These are phyloP conservation scores for Schoenoplectus triqueter DNA, from an alignment of 202 grass and related monocot genomes.

Conservation along the genomic window DNA sequence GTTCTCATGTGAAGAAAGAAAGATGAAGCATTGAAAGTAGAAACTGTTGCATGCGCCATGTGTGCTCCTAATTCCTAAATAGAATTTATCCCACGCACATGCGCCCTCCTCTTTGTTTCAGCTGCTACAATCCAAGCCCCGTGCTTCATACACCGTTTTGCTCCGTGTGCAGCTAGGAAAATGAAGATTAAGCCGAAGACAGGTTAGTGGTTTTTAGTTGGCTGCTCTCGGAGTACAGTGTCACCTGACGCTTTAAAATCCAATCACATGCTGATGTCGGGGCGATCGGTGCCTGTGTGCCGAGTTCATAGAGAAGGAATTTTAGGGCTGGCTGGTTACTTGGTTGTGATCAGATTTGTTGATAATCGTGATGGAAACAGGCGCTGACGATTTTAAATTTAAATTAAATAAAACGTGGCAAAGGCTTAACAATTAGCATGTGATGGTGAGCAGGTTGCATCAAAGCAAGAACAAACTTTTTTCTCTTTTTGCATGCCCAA, in stretches of 20 bases:
- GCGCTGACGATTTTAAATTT: conserved; percentile 18
- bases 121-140: neutral
- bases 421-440: neutral
- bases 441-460: neutral
- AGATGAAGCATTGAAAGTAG: conserved; percentile 20
- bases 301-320: neutral
- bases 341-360: neutral
- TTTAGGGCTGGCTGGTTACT: too few species aligned
- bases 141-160: neutral
- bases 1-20: conserved; percentile 40
- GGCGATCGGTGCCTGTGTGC: neutral
- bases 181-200: neutral
- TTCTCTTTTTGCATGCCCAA: conserved; percentile 13
- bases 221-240: conserved; percentile 1
- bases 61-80: neutral
- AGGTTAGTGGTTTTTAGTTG: neutral
- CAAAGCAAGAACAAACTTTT: neutral
- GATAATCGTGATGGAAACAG: conserved; percentile 40
- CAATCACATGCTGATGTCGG: neutral
- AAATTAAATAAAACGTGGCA: conserved; percentile 19
- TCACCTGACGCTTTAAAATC: neutral
- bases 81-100: conserved; percentile 14
- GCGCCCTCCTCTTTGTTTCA: neutral
- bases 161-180: neutral
- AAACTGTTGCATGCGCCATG: conserved; percentile 18